Base-by-base conservation (phyloP, 441 rosid genomes). In the Isatis lusitanica region DNA sequence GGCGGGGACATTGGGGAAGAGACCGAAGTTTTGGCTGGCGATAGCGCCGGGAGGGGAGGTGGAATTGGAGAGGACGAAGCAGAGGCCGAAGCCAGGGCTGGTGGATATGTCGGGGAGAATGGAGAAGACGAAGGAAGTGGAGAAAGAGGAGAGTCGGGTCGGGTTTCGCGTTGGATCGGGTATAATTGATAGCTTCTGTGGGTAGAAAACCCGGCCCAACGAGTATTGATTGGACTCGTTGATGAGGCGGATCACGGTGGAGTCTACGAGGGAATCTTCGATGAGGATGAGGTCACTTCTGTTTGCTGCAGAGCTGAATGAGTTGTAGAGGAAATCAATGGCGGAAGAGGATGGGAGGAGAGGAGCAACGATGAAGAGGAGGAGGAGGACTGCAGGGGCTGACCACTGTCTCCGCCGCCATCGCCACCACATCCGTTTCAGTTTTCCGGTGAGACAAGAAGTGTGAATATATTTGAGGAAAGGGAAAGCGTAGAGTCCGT, bases 51-150 rank as follows among this genome's bases (percentile, higher is more conserved):
- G 92, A 3, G 95, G 97, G n/a, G 88, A 81, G 0, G 95, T 88
- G 70, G 84, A 85, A 53, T 90, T 89, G 63, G 89, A 85, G 79
- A 90, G 93, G 71, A 86, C 90, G 77, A 93, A 89, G 53, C 88
- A 84, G 71, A 93, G 92, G 79, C 97, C 98, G 30, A 90, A 90
- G 5, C 93, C 92, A 0, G 98, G 96, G 36, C 88, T 87, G 3
- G 90, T 71, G 36, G 90, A 74, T 52, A 90, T 86, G 58, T 89
- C 80, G 3, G 94, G 96, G 64, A 89, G 76, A 18, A 89, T 36
- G 2, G 96, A 92, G 88, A 92, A 88, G 66, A 92, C 83, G 64
- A 90, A 90, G 28, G 92, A 82, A 65, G 97, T 92, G 0, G 96
- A 86, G 73, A 92, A 92, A 31, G 96, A 87, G 2, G 89, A 76